Evolutionary conservation across 768 basidiomycete genomes (phyloP), one percentile per base, ranked within the genome.

Genomic region (Kwoniella bestiolae): DNA sequence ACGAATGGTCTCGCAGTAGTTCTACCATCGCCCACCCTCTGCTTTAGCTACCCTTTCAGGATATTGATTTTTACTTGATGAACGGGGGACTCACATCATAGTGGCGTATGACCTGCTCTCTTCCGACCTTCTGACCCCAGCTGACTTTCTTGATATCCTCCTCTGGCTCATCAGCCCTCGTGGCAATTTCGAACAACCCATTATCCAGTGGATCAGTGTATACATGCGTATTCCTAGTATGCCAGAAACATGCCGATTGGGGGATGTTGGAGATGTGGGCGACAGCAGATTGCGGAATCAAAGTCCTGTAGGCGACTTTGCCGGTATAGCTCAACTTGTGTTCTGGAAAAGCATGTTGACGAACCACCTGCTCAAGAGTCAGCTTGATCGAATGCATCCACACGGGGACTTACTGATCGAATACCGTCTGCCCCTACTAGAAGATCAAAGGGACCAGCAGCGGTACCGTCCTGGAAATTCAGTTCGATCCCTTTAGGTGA

Each of bases 371-470:
- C 23, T 6, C 5, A 16, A 28, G 21, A 16, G 5, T 29, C 8
- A 21, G 59, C 62, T 59, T 41, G n/a, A 6, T 11, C 9, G 23
- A n/a, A 1, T 23, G 26, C 18, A 34, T 4, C 16, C 11, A 32
- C 2, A 32, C 23, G 44, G 12, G 11, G 4, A 67, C 72, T 55
- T 28, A 73, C 74, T 11, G 71, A 72, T 18, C 75, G 66, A 9
- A 77, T 70, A 1, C 75, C 75, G 50, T 77, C 75, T 7, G 71
- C 75, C 0, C 75, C 75, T 18, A 77, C 60, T 8, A 77, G 35
- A n/a, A 77, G 56, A 29, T 74, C 73, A 44, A 71, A 70, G 0
- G 63, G 57, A 16, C 63, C 70, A 5, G 52, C 65, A 0, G 2
- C 35, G 5, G 61, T 62, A 3, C 65, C 67, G 32, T 77, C 75